Base-by-base conservation (phyloP, 2,329 filamentous ascomycete species). In the Fusarium vanettenii region DNA sequence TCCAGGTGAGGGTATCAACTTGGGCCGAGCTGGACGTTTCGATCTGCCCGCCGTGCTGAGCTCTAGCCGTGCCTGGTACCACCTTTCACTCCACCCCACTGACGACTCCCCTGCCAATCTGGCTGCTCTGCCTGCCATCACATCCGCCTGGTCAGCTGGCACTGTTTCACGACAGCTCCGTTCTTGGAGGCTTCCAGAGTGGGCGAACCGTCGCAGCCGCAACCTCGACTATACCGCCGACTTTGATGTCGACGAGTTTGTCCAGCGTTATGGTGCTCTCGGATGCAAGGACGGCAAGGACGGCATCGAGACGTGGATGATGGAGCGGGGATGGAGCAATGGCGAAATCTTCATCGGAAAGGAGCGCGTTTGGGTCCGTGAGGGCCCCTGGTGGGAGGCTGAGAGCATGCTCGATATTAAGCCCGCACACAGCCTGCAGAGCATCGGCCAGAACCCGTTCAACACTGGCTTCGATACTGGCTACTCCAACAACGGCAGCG, bases 261-360 rank as follows among this genome's bases (percentile, higher is more conserved):
- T 92, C 22, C 91, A 92, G 76, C 92, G 97, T 52, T 99, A 98
- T 81, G 87, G 91, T 6, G 87, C 90, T 7, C 89, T 99, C 1
- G 97, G 97, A 16, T 99, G 97, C 82, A 91, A 92, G 77, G 95
- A 97, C 74, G 97, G 97, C 66, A 92, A 91, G 72, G 97, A 99
- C 72, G 97, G 96, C 57, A 95, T 98, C 63, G 95, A 98, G 80
- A 97, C 90, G 78, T 99, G 96, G 95, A 89, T 97, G 67, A 89
- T 98, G 60, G 95, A 98, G 84, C 92, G 97, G 68, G 97, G 97
- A 2, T 99, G 97, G 97, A 98, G 95, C 85, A 99, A 99, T 77
- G 97, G 97, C 43, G 97, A 98, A 84, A 95, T 98, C 2, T 91
- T 98, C 6, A 88, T 98, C 35, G 97, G 97, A 65, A 92, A 92